These are phyloP conservation scores for Talaromyces sp. DNA, from an alignment of 2,329 filamentous ascomycete genomes.

Conservation along the genomic window DNA sequence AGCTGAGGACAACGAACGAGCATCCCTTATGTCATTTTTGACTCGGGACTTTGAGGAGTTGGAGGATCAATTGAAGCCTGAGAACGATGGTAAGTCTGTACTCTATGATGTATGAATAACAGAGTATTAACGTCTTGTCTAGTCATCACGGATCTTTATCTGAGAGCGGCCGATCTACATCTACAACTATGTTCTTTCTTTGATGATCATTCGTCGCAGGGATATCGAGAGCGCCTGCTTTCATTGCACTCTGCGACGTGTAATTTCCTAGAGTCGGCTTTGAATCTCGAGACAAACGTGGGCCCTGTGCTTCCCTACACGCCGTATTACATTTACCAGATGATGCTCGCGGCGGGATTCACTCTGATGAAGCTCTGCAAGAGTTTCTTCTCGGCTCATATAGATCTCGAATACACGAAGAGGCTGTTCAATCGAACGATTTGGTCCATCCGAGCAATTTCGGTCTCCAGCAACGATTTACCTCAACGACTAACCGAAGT, in stretches of 20 bases:
- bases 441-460: conserved; percentile 55
- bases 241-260: conserved; percentile 44
- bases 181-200: conserved; percentile 48
- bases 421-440: conserved; percentile 56
- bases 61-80: conserved; percentile 46
- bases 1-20: conserved; percentile 41
- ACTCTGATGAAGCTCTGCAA: conserved; percentile 62
- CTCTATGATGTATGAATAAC: conserved; percentile 8
- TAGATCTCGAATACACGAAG: conserved; percentile 53
- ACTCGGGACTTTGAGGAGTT: conserved; percentile 46
- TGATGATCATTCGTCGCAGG: conserved; percentile 42
- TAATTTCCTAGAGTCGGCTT: conserved; percentile 43
- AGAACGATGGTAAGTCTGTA: conserved; percentile 35
- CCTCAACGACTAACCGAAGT: conserved; percentile 61
- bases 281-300: conserved; percentile 41
- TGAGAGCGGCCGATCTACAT: conserved; percentile 45
- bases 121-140: conserved; percentile 5
- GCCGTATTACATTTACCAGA: conserved; percentile 61
- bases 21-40: conserved; percentile 42
- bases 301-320: conserved; percentile 50
- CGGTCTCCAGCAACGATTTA: conserved; percentile 59
- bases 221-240: conserved; percentile 44
- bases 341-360: conserved; percentile 61
- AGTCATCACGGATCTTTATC: conserved; percentile 45
- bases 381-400: conserved; percentile 56